A percentile compares a stretch with the other conserved stretches of the same genome.
phyloP scores from a whole-genome alignment of 768 basidiomycete species.

The Phallus indusiatus region DNA sequence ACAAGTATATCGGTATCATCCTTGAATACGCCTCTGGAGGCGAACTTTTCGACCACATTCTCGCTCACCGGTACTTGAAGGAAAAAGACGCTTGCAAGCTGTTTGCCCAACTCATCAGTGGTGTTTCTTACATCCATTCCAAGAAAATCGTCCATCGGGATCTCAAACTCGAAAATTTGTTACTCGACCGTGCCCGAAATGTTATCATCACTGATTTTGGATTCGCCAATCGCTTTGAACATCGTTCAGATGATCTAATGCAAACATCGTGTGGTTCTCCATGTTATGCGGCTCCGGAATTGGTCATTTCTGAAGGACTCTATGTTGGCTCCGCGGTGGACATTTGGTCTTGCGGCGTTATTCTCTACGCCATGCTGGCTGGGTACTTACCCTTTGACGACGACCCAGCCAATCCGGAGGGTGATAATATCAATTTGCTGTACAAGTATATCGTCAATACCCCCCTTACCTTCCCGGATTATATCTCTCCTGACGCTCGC shows the following conservation, averaged over 20 bases:
- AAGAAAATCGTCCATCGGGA: slow-evolving; percentile 99
- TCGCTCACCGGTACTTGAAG: slow-evolving; percentile 92
- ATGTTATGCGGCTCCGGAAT: slow-evolving; percentile 96
- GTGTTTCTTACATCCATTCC: slow-evolving; percentile 97
- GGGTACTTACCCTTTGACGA: slow-evolving; percentile 99
- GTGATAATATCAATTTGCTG: slow-evolving; percentile 97
- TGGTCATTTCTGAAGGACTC: slow-evolving; percentile 94
- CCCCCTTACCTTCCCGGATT: slow-evolving; percentile 93
- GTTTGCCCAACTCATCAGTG: slow-evolving; percentile 96
- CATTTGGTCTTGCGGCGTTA: slow-evolving; percentile 95
- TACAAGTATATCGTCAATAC: slow-evolving; percentile 99
- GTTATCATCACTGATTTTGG: slow-evolving; percentile 99
- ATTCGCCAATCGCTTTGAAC: slow-evolving; percentile 96
- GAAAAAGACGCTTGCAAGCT: slow-evolving; percentile 92
- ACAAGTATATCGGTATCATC: slow-evolving; percentile 99
- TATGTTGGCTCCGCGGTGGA: slow-evolving; percentile 98
- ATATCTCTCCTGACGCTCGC: slow-evolving; percentile 75
- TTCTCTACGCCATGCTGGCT: slow-evolving; percentile 93
- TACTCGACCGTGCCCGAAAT: slow-evolving; percentile 94
- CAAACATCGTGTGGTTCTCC: slow-evolving; percentile 96
- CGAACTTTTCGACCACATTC: slow-evolving; percentile 97
- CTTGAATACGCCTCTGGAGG: slow-evolving; percentile 98
- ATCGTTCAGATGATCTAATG: slow-evolving; percentile 90
- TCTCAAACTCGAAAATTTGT: slow-evolving; percentile 95
- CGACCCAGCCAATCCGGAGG: slow-evolving; percentile 96